phyloP scores from a whole-genome alignment of 202 grass and related monocot genomes.

The Cymbopogon flexuosus region DNA sequence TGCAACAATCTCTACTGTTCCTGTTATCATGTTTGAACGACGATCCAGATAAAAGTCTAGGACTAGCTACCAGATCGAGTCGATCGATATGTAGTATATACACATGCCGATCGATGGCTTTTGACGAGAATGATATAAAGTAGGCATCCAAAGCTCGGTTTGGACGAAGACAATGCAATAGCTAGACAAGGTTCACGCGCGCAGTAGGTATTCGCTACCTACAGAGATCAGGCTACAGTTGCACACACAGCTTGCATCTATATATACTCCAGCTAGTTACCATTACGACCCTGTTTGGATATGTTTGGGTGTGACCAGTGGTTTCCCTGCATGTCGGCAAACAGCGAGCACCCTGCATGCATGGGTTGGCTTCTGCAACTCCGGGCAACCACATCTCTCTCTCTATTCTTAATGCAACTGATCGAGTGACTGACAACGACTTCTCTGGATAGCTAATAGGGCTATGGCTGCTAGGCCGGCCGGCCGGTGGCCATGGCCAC shows the following conservation, averaged over 20 bases:
- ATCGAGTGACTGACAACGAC: background rate
- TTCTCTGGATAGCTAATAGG: background rate
- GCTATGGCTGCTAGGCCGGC: no score
- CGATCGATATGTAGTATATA: background rate
- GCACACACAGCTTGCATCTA: background rate
- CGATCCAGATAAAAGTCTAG: no score
- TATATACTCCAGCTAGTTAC: background rate
- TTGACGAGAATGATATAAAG: background rate
- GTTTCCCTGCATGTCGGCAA: conserved; percentile 35
- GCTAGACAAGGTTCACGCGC: background rate
- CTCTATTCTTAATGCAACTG: background rate
- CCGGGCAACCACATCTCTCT: background rate
- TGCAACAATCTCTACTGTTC: background rate
- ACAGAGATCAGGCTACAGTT: background rate
- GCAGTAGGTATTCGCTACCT: background rate
- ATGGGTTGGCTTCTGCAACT: background rate
- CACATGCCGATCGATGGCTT: no score
- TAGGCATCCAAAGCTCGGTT: background rate
- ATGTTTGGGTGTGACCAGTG: background rate
- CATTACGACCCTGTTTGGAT: background rate
- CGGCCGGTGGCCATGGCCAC: no score
- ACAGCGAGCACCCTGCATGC: conserved; percentile 18
- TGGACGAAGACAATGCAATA: background rate
- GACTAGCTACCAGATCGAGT: no score
- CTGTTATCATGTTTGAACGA: no score